Evolutionary conservation across 2,329 filamentous ascomycete species (phyloP), one percentile per base, ranked within the genome.

Genomic region (Pyrenochaeta sp.): DNA sequence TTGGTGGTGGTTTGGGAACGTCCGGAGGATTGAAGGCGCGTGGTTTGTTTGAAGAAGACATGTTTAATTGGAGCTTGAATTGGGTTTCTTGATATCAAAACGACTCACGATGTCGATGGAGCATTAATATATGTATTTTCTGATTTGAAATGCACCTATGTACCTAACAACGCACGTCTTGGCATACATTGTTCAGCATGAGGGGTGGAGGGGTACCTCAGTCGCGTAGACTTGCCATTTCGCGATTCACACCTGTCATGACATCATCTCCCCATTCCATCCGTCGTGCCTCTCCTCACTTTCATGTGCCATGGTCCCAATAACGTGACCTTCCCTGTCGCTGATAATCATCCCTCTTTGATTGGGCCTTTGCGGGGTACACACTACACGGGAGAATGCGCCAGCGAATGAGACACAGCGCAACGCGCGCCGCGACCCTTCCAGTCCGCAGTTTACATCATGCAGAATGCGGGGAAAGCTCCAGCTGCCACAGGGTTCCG

Each of bases 1-100:
- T 63, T 34, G 64, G 57, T 9, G 63, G 59, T 17, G 65, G 63
- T 8, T 37, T 39, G 8, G 59, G 52, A 13, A 68, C 61, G 8
- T 29, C 45, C 3, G 60, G 42, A 1, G 63, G 65, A n/a, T 68
- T 68, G 48, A 61, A 66, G 11, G 63, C 51, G 23, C 57, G 47
- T 6, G 66, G 65, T 45, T 67, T 67, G 40, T 54, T 58, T 11
- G 44, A 27, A 32, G 44, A 21, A 17, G 50, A 21, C 55, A 58
- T 58, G 3, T 17, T 44, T 29, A 28, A 3, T n/a, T n/a, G n/a
- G n/a, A n/a, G n/a, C n/a, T n/a, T n/a, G n/a, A n/a, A n/a, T n/a
- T n/a, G n/a, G n/a, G n/a, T n/a, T n/a, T n/a, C n/a, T n/a, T n/a
- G n/a, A n/a, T n/a, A n/a, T n/a, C n/a, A n/a, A n/a, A n/a, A n/a